Conservation (phyloP, 352 stramenopile species). For the Globisporangium canariense region DNA sequence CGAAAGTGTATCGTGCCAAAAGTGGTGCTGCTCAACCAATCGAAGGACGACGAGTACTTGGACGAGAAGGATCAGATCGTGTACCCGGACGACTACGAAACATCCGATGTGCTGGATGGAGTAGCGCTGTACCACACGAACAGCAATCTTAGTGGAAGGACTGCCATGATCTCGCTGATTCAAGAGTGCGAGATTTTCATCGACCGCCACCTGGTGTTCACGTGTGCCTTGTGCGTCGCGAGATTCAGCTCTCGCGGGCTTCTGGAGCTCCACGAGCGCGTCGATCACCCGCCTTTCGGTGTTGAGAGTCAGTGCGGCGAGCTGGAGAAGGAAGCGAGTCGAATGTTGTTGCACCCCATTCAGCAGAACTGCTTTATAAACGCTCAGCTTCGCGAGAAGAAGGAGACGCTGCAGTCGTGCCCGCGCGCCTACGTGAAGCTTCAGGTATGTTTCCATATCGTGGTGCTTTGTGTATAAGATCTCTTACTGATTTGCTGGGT, state of each 20-base stretch:
- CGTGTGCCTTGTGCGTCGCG: constrained; percentile 38
- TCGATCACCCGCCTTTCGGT: constrained; percentile 29
- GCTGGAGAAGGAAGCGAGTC: constrained; percentile 37
- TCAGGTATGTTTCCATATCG: constrained; percentile 30
- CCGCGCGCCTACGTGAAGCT: constrained; percentile 75
- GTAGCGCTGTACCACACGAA: constrained; percentile 19
- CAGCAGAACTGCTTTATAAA: constrained; percentile 48
- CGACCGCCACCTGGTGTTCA: constrained; percentile 45
- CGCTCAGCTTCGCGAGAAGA: constrained; percentile 32
- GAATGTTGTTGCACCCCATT: constrained; percentile 38
- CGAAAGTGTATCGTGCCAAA: constrained; percentile 74
- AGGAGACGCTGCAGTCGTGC: constrained; percentile 18
- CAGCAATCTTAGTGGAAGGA: constrained; percentile 15
- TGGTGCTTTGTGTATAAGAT: background rate
- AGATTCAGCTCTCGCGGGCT: constrained; percentile 52
- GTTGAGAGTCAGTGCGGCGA: constrained; percentile 7
- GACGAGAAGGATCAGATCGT: constrained; percentile 47
- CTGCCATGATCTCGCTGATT: constrained; percentile 30
- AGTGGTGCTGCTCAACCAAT: constrained; percentile 65
- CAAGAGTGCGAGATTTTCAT: constrained; percentile 62
- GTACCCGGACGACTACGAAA: constrained; percentile 32
- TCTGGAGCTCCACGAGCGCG: constrained; percentile 45
- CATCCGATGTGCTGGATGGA: constrained; percentile 24
- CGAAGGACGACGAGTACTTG: constrained; percentile 46
- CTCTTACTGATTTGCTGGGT: constrained; percentile 1